These are phyloP conservation scores for Wickerhamomyces sp. DNA, from an alignment of 1,139 yeast genomes.

Conservation along the genomic window DNA sequence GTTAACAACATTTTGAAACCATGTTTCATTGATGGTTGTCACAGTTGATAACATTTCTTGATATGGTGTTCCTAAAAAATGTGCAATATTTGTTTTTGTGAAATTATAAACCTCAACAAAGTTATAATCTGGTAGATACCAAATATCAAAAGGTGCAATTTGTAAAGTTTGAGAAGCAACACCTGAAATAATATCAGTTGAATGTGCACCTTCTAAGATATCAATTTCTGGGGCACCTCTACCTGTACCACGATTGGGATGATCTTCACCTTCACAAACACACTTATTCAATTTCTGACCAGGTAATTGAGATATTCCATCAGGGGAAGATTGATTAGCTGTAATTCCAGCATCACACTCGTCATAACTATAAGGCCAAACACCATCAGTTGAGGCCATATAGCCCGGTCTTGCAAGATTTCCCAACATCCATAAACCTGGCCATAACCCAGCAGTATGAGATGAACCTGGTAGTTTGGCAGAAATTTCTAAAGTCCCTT, in stretches of 20 bases:
- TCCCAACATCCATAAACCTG: conserved; percentile 63
- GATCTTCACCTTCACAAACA: conserved; percentile 52
- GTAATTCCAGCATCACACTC: conserved; percentile 62
- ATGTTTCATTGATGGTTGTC: conserved; percentile 46
- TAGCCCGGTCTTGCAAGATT: conserved; percentile 61
- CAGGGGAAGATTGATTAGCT: conserved; percentile 58
- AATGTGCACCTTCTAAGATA: conserved; percentile 53
- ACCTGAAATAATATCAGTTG: conserved; percentile 36
- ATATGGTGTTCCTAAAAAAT: conserved; percentile 56
- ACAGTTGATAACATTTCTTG: conserved; percentile 56
- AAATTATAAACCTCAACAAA: conserved; percentile 44
- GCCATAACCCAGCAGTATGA: conserved; percentile 55
- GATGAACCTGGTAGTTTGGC: conserved; percentile 53
- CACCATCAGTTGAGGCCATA: conserved; percentile 58
- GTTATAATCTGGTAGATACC: conserved; percentile 58
- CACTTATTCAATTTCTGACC: conserved; percentile 55
- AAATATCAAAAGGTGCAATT: conserved; percentile 57
- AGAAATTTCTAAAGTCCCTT: conserved; percentile 48
- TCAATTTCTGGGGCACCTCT: conserved; percentile 68
- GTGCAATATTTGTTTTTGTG: conserved; percentile 44
- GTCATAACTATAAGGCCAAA: conserved; percentile 61
- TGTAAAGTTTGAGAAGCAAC: conserved; percentile 59
- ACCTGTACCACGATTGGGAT: conserved; percentile 54
- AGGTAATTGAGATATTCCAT: conserved; percentile 55
- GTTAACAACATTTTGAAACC: conserved; percentile 50